Percentiles rank a stretch among this genome's conserved stretches.
phyloP scores from a whole-genome alignment of 2,329 filamentous ascomycete genomes.

The Ophiostoma fasciatum region DNA sequence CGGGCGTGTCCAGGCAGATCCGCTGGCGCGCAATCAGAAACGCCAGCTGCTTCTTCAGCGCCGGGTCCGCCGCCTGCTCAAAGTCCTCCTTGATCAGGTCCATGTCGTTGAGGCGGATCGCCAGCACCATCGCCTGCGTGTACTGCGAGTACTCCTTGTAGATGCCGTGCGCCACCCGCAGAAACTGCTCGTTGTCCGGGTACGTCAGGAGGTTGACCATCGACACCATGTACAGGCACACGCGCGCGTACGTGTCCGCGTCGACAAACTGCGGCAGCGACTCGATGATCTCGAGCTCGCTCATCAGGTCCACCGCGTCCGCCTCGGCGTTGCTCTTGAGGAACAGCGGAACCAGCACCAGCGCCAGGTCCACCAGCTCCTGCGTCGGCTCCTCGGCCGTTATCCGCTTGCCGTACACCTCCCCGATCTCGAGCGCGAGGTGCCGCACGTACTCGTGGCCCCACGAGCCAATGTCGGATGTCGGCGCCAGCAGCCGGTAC shows the following conservation, averaged over 20 bases:
- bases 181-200: constrained; percentile 91
- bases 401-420: constrained; percentile 80
- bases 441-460: constrained; percentile 97
- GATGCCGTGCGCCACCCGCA: constrained; percentile 82
- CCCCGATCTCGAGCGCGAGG: constrained; percentile 85
- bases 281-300: constrained; percentile 94
- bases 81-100: constrained; percentile 72
- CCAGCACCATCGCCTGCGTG: constrained; percentile 83
- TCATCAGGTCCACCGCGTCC: constrained; percentile 92
- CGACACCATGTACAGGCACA: constrained; percentile 96
- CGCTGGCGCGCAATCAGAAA: constrained; percentile 87
- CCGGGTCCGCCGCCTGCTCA: constrained; percentile 61
- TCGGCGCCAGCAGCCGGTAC: constrained; percentile 79
- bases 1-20: constrained; percentile 50
- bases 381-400: constrained; percentile 70
- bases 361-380: constrained; percentile 72
- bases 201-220: constrained; percentile 98
- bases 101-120: constrained; percentile 81
- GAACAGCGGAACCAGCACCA: constrained; percentile 83
- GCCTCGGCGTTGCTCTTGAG: constrained; percentile 96
- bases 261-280: constrained; percentile 79
- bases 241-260: constrained; percentile 81
- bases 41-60: constrained; percentile 82
- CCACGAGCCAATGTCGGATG: constrained; percentile 90
- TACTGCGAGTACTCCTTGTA: constrained; percentile 89